Base-by-base conservation (phyloP, 768 basidiomycete species). In the Tricholoma terreum region DNA sequence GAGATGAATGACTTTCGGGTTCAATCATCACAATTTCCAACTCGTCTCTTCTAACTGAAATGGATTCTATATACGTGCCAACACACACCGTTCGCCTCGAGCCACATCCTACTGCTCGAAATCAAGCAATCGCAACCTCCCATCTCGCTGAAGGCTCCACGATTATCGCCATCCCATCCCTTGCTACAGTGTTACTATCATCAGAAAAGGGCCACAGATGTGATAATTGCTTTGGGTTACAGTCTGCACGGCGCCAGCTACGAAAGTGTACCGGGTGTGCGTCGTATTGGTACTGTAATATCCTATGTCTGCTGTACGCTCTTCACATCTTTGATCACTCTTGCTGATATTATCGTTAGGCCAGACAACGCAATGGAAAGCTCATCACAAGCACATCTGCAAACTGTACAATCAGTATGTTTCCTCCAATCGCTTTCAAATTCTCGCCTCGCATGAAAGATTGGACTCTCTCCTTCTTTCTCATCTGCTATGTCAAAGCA, bases 271-370 rank as follows among this genome's bases (percentile, higher is more conserved):
- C 82, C 4, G 83, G 84, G 11, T 92, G 90, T 61, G 80, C 77
- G 14, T 77, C 80, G 0, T 89, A 86, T 65, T 90, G 83, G 81
- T 93, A 93, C 65, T 93, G 90, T 62, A 78, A 80, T 60, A 60
- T 73, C 21, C 62, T 74, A 68, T 93, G 90, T 91, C 67, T 69
- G 82, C 46, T 52, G 50, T 58, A 35, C 17, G 7, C 43, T 46
- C 4, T 36, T 21, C n/a, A 17, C 17, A n/a, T 49, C n/a, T 9
- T 22, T 31, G 31, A 22, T 42, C 42, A 55, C 49, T 50, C 42
- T 48, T 50, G 45, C 50, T 50, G 19, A 33, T 55, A 55, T 40
- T 31, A 48, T 57, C 27, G 27, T 51, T 53, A 92, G 90, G 90
- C 71, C 90, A 93, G 66, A 71, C 56, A n/a, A 49, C 66, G 33